phyloP scores from a whole-genome alignment of 2,329 filamentous ascomycete genomes.

The Botrytis paeoniae region DNA sequence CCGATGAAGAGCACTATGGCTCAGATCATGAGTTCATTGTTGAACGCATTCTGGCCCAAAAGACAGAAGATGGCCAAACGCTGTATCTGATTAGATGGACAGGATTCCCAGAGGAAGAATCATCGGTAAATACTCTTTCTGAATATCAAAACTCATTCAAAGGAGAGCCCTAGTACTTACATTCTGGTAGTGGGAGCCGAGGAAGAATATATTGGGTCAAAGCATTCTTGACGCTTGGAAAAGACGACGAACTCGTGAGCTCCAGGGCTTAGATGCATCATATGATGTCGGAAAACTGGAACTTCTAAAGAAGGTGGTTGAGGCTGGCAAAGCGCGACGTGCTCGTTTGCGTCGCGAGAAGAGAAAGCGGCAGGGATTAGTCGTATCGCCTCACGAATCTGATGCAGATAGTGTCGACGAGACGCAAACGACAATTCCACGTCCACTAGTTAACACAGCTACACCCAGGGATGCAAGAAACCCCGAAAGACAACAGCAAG shows the following conservation, averaged over 20 bases:
- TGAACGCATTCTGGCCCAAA: slow-evolving; percentile 52
- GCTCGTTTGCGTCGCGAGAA: slow-evolving; percentile 27
- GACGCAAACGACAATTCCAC: slow-evolving; percentile 18
- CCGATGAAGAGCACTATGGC: slow-evolving; percentile 22
- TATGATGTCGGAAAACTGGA: slow-evolving; percentile 32
- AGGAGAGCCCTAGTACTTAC: not conserved
- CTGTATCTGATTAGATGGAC: slow-evolving; percentile 64
- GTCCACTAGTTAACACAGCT: no score
- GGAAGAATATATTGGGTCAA: slow-evolving; percentile 40
- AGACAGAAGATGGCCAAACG: slow-evolving; percentile 36
- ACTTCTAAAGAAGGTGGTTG: slow-evolving; percentile 7
- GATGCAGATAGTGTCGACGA: slow-evolving; percentile 25
- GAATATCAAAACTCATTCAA: not conserved
- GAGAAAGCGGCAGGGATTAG: slow-evolving; percentile 24
- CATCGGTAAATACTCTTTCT: slow-evolving; percentile 40
- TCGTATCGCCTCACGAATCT: slow-evolving; percentile 13
- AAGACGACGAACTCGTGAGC: slow-evolving; percentile 30
- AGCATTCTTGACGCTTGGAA: slow-evolving; percentile 40
- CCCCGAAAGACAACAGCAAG: not conserved
- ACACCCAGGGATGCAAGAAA: not conserved
- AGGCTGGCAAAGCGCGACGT: slow-evolving; percentile 26
- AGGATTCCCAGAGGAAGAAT: slow-evolving; percentile 54
- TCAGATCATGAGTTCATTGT: slow-evolving; percentile 36
- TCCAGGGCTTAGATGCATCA: slow-evolving; percentile 22
- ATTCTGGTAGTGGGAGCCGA: slow-evolving; percentile 45